Percentiles rank a stretch among this genome's conserved stretches.
Evolutionary conservation across 2,329 filamentous ascomycete species (phyloP).

Genomic region (Clathrospora elynae): DNA sequence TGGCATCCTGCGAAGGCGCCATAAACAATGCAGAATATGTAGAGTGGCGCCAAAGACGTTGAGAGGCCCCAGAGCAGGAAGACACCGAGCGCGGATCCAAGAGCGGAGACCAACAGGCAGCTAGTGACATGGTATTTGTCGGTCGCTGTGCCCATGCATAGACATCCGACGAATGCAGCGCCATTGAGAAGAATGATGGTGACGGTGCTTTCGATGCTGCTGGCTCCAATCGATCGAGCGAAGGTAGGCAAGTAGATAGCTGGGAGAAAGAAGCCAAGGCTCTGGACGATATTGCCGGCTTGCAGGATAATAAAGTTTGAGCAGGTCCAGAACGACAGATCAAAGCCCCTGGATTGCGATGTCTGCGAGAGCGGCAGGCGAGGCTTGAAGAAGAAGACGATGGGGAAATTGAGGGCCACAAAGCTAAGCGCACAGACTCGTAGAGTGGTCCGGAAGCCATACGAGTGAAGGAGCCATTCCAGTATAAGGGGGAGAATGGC

Average conservation of each 20-base stretch:
- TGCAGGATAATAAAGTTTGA: constrained; percentile 47
- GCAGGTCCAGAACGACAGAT: constrained; percentile 49
- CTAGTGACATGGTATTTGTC: constrained; percentile 50
- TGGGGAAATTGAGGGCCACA: constrained; percentile 43
- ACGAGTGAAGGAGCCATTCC: constrained; percentile 50
- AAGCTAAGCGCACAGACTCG: constrained; percentile 51
- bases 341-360: constrained; percentile 34
- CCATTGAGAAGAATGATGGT: constrained; percentile 50
- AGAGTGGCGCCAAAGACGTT: constrained; percentile 49
- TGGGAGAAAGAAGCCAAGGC: constrained; percentile 53
- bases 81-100: constrained; percentile 44
- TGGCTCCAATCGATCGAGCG: constrained; percentile 47
- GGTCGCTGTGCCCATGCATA: constrained; percentile 48
- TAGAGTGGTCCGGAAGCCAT: constrained; percentile 54
- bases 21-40: constrained; percentile 52
- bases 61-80: constrained; percentile 56
- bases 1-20: constrained; percentile 51
- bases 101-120: constrained; percentile 46
- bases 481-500: constrained; percentile 54
- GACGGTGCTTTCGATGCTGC: constrained; percentile 42
- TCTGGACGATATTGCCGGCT: constrained; percentile 50
- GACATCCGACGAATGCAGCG: constrained; percentile 45
- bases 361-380: constrained; percentile 50
- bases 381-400: constrained; percentile 53
- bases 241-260: constrained; percentile 52